Percentiles rank a stretch among this genome's conserved stretches.
These are phyloP conservation scores for Ogataea methanolica DNA, from an alignment of 805 yeast genomes.

Conservation along the genomic window DNA sequence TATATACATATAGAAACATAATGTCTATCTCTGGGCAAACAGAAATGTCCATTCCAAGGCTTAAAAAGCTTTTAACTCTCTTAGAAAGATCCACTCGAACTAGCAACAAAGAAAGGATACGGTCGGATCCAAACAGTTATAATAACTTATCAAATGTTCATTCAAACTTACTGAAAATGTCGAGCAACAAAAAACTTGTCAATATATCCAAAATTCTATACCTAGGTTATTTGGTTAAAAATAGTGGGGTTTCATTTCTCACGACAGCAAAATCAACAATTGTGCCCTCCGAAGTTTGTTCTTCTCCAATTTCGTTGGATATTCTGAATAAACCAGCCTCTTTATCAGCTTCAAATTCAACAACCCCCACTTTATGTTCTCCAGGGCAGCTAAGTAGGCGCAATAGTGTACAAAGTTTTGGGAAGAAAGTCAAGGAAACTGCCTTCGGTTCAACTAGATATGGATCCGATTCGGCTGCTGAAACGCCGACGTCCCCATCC, in stretches of 20 bases:
- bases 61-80: background rate
- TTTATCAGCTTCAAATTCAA: background rate
- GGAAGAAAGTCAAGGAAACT: background rate
- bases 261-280: background rate
- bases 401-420: conserved; percentile 2
- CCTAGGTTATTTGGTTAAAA: conserved; percentile 2
- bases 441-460: background rate
- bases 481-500: no score
- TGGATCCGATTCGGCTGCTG: background rate
- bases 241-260: background rate
- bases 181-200: background rate
- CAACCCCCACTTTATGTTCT: conserved; percentile 16
- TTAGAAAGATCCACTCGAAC: background rate
- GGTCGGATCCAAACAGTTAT: background rate
- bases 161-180: background rate
- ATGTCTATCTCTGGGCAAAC: background rate
- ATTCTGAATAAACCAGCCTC: background rate
- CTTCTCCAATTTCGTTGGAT: background rate
- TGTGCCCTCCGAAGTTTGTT: background rate
- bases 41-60: background rate
- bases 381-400: conserved; percentile 11
- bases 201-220: conserved; percentile 3
- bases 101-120: background rate
- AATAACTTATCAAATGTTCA: conserved; percentile 1
- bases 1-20: no score